phyloP scores from a whole-genome alignment of 2,329 filamentous ascomycete genomes.

The Alternaria rosae region DNA sequence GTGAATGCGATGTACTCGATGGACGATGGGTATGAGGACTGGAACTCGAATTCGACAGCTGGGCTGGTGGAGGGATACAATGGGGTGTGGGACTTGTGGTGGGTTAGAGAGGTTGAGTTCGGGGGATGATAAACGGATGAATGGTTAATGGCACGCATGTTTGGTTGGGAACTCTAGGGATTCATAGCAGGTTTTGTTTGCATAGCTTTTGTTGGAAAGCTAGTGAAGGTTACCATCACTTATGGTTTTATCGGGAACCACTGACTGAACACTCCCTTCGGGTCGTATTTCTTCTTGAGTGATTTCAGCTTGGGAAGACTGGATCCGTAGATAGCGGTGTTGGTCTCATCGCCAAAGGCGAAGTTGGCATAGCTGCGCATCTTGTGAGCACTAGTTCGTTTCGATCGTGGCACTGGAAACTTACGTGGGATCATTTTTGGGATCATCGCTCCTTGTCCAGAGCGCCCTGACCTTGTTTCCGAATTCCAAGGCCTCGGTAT shows the following conservation, averaged over 20 bases:
- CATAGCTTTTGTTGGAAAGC: not conserved
- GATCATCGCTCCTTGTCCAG: constrained; percentile 26
- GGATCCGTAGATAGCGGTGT: constrained; percentile 32
- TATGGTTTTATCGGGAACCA: constrained; percentile 35
- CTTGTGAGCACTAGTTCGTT: not conserved
- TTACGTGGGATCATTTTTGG: constrained; percentile 30
- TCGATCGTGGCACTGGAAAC: not conserved
- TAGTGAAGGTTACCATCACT: not conserved
- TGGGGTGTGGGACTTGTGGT: not conserved
- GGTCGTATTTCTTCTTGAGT: constrained; percentile 39
- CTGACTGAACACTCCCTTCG: constrained; percentile 30
- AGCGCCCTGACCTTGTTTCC: constrained; percentile 41
- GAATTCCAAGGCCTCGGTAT: constrained; percentile 46
- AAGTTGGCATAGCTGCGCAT: constrained; percentile 38
- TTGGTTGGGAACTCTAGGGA: not conserved
- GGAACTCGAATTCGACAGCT: not conserved
- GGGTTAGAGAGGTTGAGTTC: not conserved
- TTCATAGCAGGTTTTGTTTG: not conserved
- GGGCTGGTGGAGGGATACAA: not conserved
- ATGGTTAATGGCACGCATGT: not conserved
- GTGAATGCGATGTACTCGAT: not conserved
- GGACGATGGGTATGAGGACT: not conserved
- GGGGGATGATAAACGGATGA: not conserved
- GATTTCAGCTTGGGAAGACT: constrained; percentile 25
- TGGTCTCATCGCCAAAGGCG: constrained; percentile 34